phyloP scores from a whole-genome alignment of 768 basidiomycete genomes.

The Mycena galericulata region DNA sequence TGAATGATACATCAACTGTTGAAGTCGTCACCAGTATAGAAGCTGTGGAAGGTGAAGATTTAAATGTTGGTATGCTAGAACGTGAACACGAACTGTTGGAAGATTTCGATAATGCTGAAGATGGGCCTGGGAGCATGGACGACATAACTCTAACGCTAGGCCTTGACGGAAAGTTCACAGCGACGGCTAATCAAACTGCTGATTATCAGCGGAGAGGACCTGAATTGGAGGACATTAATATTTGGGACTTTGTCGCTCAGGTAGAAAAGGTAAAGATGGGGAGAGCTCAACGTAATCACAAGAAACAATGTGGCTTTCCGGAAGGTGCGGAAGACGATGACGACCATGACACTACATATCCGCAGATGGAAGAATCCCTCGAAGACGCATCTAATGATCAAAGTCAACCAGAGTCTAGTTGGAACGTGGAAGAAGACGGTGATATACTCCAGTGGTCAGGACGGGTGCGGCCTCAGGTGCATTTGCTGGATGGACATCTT shows the following conservation, averaged over 20 bases:
- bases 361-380: too few species aligned
- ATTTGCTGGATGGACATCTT: neutral
- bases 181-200: neutral
- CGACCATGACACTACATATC: too few species aligned
- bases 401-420: too few species aligned
- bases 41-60: too few species aligned
- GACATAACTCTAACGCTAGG: neutral
- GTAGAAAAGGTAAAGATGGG: neutral
- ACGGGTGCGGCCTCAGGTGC: neutral
- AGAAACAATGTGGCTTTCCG: too few species aligned
- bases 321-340: too few species aligned
- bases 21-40: too few species aligned
- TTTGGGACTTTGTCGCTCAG: slow-evolving; percentile 9
- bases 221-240: neutral
- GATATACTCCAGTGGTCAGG: neutral
- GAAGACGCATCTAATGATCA: too few species aligned
- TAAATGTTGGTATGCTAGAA: too few species aligned
- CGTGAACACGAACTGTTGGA: neutral
- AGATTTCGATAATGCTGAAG: too few species aligned
- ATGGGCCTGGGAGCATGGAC: neutral
- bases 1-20: too few species aligned
- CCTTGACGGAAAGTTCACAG: neutral
- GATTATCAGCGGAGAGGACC: neutral
- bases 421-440: neutral
- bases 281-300: too few species aligned